Evolutionary conservation across 1,284 basidiomycete species (phyloP).

Genomic region (Neonothopanus nambi): DNA sequence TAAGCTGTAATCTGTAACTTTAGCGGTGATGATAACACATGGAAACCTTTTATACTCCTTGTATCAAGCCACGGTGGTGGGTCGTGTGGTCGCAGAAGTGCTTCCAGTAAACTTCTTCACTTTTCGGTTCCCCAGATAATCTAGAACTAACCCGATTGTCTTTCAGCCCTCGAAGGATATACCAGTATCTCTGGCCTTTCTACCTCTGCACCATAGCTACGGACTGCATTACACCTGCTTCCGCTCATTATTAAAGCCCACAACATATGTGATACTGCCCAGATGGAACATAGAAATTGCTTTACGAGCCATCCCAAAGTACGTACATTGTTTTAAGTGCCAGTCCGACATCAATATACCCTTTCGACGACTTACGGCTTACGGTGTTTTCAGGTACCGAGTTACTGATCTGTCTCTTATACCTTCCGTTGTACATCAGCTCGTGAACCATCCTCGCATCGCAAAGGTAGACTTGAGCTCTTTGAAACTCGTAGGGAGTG

Average conservation of each 20-base stretch:
- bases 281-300: slow-evolving; percentile 57
- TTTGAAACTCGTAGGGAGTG: slow-evolving; percentile 45
- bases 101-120: slow-evolving; percentile 34
- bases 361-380: too few relatives aligned
- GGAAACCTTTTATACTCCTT: slow-evolving; percentile 61
- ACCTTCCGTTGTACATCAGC: slow-evolving; percentile 67
- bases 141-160: slow-evolving; percentile 10
- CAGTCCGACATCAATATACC: too few relatives aligned
- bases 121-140: neutral
- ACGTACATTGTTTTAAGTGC: slow-evolving; percentile 25
- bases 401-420: slow-evolving; percentile 53
- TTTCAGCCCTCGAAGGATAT: slow-evolving; percentile 46
- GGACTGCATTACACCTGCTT: slow-evolving; percentile 59
- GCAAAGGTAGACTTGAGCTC: slow-evolving; percentile 55
- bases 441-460: slow-evolving; percentile 56
- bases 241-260: slow-evolving; percentile 42
- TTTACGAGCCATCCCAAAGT: slow-evolving; percentile 47
- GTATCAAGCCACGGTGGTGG: slow-evolving; percentile 38
- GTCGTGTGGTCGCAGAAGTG: slow-evolving; percentile 28
- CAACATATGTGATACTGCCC: slow-evolving; percentile 54
- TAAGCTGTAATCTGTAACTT: neutral
- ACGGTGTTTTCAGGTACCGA: slow-evolving; percentile 55
- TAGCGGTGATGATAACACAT: slow-evolving; percentile 77
- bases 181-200: slow-evolving; percentile 51
- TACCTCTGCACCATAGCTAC: slow-evolving; percentile 72